A percentile compares a stretch with the other conserved stretches of the same genome.
Evolutionary conservation across 345 rosid species (phyloP).

Genomic region (Sisymbrium irio): DNA sequence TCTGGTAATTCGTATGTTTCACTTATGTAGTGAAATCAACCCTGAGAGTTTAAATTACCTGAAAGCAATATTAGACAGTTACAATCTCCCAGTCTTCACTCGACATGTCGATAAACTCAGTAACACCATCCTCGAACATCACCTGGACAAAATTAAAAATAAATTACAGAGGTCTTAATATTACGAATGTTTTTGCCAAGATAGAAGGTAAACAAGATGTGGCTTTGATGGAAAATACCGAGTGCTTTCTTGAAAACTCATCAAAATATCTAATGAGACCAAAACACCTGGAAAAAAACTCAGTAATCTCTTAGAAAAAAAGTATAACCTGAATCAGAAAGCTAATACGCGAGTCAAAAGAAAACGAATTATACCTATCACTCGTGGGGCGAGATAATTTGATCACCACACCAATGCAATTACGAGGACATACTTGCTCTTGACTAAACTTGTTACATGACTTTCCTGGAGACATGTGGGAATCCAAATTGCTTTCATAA

Average conservation of each 20-base stretch:
- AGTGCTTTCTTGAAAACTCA: slow-evolving; percentile 60
- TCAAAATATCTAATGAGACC: slow-evolving; percentile 77
- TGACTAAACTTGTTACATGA: slow-evolving; percentile 39
- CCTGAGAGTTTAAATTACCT: slow-evolving; percentile 10
- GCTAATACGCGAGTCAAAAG: neutral
- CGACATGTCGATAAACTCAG: slow-evolving; percentile 75
- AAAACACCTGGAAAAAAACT: slow-evolving; percentile 47
- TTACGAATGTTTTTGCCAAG: neutral
- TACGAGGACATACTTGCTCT: slow-evolving; percentile 37
- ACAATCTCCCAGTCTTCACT: slow-evolving; percentile 75
- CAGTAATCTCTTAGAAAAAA: neutral
- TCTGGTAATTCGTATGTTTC: neutral
- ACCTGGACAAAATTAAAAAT: slow-evolving; percentile 45
- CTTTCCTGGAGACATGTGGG: slow-evolving; percentile 43
- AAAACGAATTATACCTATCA: slow-evolving; percentile 43
- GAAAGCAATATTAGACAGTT: slow-evolving; percentile 31
- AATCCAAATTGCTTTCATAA: slow-evolving; percentile 8
- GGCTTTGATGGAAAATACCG: slow-evolving; percentile 44
- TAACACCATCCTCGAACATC: slow-evolving; percentile 78
- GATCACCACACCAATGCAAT: slow-evolving; percentile 80
- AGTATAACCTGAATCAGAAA: neutral
- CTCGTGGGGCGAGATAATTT: slow-evolving; percentile 50
- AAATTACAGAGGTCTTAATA: neutral
- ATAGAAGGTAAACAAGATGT: neutral
- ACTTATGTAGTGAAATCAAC: neutral